Evolutionary conservation across 2,329 filamentous ascomycete species (phyloP).

Genomic region (Pestalotiopsis sp.): DNA sequence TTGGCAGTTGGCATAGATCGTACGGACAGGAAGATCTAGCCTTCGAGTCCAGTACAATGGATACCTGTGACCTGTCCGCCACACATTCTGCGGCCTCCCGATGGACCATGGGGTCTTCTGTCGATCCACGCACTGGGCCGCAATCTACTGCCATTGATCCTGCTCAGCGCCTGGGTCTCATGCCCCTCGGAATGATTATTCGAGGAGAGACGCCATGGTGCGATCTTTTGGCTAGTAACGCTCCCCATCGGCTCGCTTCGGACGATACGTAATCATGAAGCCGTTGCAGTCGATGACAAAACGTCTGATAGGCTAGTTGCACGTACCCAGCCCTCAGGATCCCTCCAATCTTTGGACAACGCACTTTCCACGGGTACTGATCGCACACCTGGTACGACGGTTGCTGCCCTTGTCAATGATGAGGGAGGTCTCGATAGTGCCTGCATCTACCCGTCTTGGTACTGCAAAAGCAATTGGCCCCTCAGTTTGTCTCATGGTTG

Average conservation of each 20-base stretch:
- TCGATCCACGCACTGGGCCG: not conserved
- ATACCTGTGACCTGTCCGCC: not conserved
- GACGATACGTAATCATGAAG: not conserved
- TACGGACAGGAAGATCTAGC: not conserved
- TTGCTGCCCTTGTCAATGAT: not conserved
- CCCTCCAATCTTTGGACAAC: not conserved
- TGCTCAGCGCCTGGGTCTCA: not conserved
- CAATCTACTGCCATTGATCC: not conserved
- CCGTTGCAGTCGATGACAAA: not conserved
- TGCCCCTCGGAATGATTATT: not conserved
- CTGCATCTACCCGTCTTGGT: constrained; percentile 10
- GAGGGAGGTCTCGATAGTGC: not conserved
- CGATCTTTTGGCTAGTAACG: not conserved
- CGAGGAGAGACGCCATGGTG: not conserved
- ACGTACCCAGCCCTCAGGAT: not conserved
- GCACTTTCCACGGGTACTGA: not conserved
- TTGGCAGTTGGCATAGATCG: not conserved
- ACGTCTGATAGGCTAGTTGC: not conserved
- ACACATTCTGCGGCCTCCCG: not conserved
- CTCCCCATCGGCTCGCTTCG: not conserved
- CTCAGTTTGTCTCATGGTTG: not conserved
- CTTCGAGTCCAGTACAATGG: not conserved
- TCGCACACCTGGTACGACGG: not conserved
- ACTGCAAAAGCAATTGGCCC: not conserved
- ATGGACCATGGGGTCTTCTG: not conserved